phyloP scores from a whole-genome alignment of 805 yeast species.

The Saccharomycopsis babjevae region DNA sequence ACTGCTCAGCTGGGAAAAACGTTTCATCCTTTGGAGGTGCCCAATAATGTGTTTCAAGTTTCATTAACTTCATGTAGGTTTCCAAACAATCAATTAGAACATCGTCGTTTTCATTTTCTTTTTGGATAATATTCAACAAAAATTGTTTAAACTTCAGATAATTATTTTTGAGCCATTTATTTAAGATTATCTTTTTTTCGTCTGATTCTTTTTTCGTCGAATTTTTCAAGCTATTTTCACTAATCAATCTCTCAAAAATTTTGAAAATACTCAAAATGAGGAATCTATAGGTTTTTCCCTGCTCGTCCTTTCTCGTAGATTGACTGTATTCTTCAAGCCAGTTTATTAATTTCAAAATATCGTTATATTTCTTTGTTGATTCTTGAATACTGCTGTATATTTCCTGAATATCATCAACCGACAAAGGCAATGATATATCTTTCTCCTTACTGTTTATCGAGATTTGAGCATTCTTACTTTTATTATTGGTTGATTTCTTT shows the following conservation, averaged over 20 bases:
- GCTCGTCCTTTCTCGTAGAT: background rate
- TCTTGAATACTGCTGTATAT: slow-evolving; percentile 27
- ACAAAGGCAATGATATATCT: background rate
- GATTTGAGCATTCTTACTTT: background rate
- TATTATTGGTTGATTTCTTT: background rate
- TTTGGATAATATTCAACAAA: slow-evolving; percentile 33
- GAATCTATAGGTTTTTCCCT: slow-evolving; percentile 25
- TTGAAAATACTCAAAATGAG: slow-evolving; percentile 34
- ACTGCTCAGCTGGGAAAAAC: slow-evolving; percentile 52
- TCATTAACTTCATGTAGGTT: slow-evolving; percentile 43
- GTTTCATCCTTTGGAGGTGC: slow-evolving; percentile 40
- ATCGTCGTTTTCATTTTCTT: slow-evolving; percentile 32
- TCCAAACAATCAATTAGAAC: slow-evolving; percentile 45
- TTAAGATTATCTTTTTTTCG: slow-evolving; percentile 40
- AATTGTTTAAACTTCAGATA: slow-evolving; percentile 44
- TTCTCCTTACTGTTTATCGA: too few species aligned
- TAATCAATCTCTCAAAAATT: slow-evolving; percentile 39
- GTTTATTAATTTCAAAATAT: slow-evolving; percentile 37
- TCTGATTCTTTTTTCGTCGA: slow-evolving; percentile 26
- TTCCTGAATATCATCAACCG: slow-evolving; percentile 20
- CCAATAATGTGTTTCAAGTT: slow-evolving; percentile 44
- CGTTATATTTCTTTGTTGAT: slow-evolving; percentile 45
- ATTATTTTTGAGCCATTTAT: slow-evolving; percentile 51
- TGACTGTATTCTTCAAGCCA: slow-evolving; percentile 26
- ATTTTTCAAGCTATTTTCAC: slow-evolving; percentile 31